Conservation (phyloP, 176 grass and related monocot species). For the Thinopyrum elongatum region DNA sequence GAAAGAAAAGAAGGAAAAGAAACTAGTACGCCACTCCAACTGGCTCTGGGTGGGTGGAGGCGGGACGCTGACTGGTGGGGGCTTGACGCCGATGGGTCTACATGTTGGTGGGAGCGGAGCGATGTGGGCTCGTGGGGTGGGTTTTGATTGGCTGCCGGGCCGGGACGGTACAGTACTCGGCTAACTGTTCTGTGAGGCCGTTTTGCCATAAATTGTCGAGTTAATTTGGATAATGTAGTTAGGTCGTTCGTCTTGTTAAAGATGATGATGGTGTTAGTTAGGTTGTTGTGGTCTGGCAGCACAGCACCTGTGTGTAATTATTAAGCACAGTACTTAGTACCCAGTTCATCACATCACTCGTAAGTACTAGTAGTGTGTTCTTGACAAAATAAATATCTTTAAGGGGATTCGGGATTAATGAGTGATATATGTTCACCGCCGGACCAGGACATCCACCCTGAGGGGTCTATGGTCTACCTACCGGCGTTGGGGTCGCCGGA, state of each 20-base stretch:
- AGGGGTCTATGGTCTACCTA: neutral
- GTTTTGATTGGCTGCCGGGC: conserved; percentile 10
- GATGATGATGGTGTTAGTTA: neutral
- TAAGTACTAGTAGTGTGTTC: neutral
- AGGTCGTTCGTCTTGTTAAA: neutral
- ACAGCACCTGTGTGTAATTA: neutral
- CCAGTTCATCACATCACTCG: neutral
- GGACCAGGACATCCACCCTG: neutral
- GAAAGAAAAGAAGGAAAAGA: conserved; percentile 38
- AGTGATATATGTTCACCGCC: neutral
- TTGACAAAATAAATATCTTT: neutral
- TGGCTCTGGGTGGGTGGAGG: neutral
- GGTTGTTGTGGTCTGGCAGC: neutral
- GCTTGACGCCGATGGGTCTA: neutral
- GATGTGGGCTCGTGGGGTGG: conserved; percentile 20
- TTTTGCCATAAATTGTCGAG: neutral
- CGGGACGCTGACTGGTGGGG: conserved; percentile 12
- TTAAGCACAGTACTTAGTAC: neutral
- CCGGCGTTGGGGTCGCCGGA: too few relatives aligned
- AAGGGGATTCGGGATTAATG: neutral
- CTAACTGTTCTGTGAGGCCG: conserved; percentile 11
- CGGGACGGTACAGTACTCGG: neutral
- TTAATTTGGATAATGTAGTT: neutral
- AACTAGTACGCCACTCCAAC: conserved; percentile 1
- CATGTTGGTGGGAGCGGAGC: neutral